These are phyloP conservation scores for Amphichorda felina DNA, from an alignment of 2,329 filamentous ascomycete species.

Conservation along the genomic window DNA sequence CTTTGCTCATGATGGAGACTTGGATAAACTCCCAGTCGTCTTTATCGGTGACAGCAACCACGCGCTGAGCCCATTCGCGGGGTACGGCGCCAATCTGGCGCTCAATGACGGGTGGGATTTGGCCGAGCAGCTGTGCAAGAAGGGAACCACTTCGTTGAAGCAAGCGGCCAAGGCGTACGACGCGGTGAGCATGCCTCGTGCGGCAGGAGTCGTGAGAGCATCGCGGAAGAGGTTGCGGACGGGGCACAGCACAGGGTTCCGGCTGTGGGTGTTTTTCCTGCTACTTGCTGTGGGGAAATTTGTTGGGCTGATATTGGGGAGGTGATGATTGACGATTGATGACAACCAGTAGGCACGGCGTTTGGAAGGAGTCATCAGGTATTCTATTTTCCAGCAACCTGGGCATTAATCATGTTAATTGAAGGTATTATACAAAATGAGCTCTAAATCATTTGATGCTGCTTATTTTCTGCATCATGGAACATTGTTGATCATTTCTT, in stretches of 20 bases:
- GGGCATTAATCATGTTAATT: too few species aligned
- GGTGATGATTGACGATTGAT: background rate
- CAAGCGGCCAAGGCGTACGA: conserved; percentile 21
- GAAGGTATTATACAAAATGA: too few species aligned
- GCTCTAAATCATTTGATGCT: too few species aligned
- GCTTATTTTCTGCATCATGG: too few species aligned
- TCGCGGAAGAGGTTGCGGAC: conserved; percentile 11
- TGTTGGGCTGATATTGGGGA: conserved; percentile 1
- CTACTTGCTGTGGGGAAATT: conserved; percentile 9
- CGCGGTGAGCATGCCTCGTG: conserved; percentile 19
- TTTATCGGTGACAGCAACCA: conserved; percentile 40
- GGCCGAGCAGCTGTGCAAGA: conserved; percentile 23
- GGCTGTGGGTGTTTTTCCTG: conserved; percentile 10
- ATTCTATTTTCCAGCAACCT: too few species aligned
- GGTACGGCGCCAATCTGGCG: conserved; percentile 35
- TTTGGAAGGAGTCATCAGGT: too few species aligned
- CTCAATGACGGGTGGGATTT: conserved; percentile 33
- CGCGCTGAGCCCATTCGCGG: conserved; percentile 34
- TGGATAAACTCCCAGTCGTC: conserved; percentile 16
- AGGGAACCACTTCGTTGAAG: conserved; percentile 8
- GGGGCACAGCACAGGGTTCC: conserved; percentile 12
- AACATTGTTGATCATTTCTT: too few species aligned
- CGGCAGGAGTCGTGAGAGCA: conserved; percentile 11
- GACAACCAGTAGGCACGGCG: too few species aligned
- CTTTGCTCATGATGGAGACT: conserved; percentile 20